Percentiles rank a stretch among this genome's conserved stretches.
These are phyloP conservation scores for Pulveroboletus ravenelii DNA, from an alignment of 768 basidiomycete genomes.

Conservation along the genomic window DNA sequence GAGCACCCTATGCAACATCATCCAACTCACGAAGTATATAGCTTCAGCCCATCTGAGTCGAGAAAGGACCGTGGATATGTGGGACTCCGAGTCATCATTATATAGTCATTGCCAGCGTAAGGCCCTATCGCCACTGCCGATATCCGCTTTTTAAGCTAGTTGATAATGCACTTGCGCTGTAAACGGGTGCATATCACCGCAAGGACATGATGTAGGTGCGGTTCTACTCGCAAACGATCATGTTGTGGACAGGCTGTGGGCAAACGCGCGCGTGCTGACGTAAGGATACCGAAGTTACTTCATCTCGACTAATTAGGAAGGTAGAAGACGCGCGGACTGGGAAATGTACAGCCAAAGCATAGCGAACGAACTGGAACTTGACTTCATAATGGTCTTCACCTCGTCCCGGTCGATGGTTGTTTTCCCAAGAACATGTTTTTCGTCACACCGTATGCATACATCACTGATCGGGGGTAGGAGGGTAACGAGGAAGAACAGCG, in stretches of 20 bases:
- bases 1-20: neutral
- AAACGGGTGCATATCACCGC: too few relatives aligned
- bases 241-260: too few relatives aligned
- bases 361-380: neutral
- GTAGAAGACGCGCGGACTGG: constrained; percentile 5
- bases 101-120: too few relatives aligned
- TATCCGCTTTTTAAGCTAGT: neutral
- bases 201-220: neutral
- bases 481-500: constrained; percentile 8
- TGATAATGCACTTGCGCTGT: neutral
- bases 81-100: neutral
- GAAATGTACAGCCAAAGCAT: neutral
- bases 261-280: neutral
- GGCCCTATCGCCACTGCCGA: too few relatives aligned
- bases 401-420: constrained; percentile 6
- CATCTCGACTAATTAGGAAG: constrained; percentile 13
- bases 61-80: neutral
- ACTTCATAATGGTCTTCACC: constrained; percentile 5
- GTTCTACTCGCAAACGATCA: too few relatives aligned
- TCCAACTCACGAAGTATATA: neutral
- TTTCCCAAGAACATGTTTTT: neutral
- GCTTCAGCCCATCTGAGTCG: neutral
- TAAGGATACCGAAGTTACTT: neutral
- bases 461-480: constrained; percentile 11
- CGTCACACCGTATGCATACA: constrained; percentile 8